Evolutionary conservation across 257 asterid genomes (phyloP), one percentile per base, ranked within the genome.

Genomic region (Gentiana dahurica): DNA sequence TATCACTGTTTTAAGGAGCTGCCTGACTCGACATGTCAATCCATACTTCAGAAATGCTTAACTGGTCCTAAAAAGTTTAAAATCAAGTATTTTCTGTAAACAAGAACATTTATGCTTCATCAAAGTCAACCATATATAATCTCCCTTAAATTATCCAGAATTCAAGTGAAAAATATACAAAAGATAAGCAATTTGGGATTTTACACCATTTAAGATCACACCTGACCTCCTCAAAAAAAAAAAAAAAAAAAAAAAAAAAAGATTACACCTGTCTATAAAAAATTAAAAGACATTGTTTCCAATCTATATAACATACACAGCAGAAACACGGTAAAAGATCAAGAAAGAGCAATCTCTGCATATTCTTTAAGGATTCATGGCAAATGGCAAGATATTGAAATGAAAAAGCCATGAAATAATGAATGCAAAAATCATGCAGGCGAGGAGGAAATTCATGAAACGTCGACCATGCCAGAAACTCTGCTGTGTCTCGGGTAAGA

Each of bases 401-500:
- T 77, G 83, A 67, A 77, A 77, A 39, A 77, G 77, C 83, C 83
- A 77, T 8, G 83, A 77, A 57, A 77, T 68, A n/a, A 77, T 67
- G 51, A 77, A 77, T 61, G 83, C 83, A 46, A 77, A 68, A 46
- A 77, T 58, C 83, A 77, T 77, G 66, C 79, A 77, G 50, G 75
- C 83, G 5, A 77, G 75, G 37, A 77, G 73, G 65, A 77, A 63
- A 53, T 77, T 77, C 79, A 77, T 70, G 54, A 77, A 48, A 3
- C 79, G 83, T 4, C 77, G 77, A 0, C 79, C 79, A 24, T 53
- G 75, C 64, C 77, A 77, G 74, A 64, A 73, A 48, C 48, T 67
- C 52, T 60, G 70, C 9, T 24, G 24, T 58, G 68, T 58, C 53
- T 73, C 79, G 0, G 63, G 10, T 53, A 77, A 54, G 54, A 53